Percentiles rank a stretch among this genome's conserved stretches.
Conservation (phyloP, 2,329 filamentous ascomycete genomes). For the Colletotrichum paranaense region DNA sequence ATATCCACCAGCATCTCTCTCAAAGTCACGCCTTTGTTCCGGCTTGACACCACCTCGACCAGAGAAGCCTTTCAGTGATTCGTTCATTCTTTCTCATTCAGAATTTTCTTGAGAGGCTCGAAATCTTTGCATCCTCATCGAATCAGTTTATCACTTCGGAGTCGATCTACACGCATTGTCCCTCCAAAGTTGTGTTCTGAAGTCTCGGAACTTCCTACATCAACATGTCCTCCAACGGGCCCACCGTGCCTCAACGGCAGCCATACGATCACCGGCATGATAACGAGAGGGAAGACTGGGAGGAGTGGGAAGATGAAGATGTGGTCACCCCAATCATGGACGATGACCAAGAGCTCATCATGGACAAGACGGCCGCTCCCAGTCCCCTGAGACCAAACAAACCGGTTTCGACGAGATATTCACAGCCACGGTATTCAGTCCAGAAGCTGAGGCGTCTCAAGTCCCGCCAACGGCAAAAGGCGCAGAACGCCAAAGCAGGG, state of each 20-base stretch:
- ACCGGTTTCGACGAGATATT: conserved; percentile 23
- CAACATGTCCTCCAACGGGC: conserved; percentile 16
- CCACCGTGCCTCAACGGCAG: conserved; percentile 2
- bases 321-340: conserved; percentile 53
- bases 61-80: neutral
- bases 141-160: neutral
- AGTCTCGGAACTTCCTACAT: neutral
- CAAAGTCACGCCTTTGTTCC: neutral
- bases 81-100: neutral
- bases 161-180: neutral
- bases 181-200: neutral
- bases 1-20: neutral
- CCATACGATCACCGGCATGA: neutral
- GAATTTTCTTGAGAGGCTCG: neutral
- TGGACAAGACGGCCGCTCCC: conserved; percentile 27
- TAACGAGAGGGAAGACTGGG: conserved; percentile 57
- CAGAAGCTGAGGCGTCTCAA: conserved; percentile 60
- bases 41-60: conserved; percentile 19
- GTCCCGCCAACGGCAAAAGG: conserved; percentile 71
- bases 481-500: conserved; percentile 69
- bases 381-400: conserved; percentile 29
- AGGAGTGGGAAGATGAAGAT: conserved; percentile 65
- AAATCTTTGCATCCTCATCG: neutral
- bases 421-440: conserved; percentile 46
- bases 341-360: conserved; percentile 48